Evolutionary conservation across 768 basidiomycete genomes (phyloP), one percentile per base, ranked within the genome.

Genomic region (Sarcodon sp.): DNA sequence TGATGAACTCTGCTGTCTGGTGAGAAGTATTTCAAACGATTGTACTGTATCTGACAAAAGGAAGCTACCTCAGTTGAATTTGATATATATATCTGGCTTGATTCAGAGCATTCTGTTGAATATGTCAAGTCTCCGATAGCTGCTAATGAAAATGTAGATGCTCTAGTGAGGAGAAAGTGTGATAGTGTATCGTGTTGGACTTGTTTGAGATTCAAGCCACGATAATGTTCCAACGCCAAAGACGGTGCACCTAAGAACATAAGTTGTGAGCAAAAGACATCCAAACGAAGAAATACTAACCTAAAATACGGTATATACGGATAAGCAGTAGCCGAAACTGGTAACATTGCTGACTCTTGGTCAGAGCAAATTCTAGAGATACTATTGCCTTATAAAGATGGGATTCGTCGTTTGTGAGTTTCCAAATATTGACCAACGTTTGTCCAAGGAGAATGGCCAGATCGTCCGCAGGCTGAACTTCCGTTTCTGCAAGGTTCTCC

Each of bases 101-200:
- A 72, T 58, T 88, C 86, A 35, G 87, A 55, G 59, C 83, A 86
- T 61, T 90, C 88, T 11, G 81, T 73, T 18, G 77, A 69, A 61
- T 79, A 75, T 1, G 86, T 83, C 31, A 91, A 61, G 56, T 91
- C 88, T 7, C 88, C 88, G 11, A 68, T 74, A 4, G 83, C 70
- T 39, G 85, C 80, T 35, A 84, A 65, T 3, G 87, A 88, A 67
- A 89, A 93, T 0, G 80, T 85, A 16, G 80, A 77, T 9, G 82
- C 76, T 16, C 90, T 76, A 15, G 85, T 78, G 37, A 91, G 73
- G 46, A 91, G 64, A 47, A 88, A 75, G 59, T 94, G 87, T 1
- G 87, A 88, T 7, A 96, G 69, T 0, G 92, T 94, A 57, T 96
- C 92, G 49, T 83, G 76, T 60, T 94, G 90, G 18, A 93, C 75